phyloP scores from a whole-genome alignment of 2,329 filamentous ascomycete species.

The Clonostachys solani region DNA sequence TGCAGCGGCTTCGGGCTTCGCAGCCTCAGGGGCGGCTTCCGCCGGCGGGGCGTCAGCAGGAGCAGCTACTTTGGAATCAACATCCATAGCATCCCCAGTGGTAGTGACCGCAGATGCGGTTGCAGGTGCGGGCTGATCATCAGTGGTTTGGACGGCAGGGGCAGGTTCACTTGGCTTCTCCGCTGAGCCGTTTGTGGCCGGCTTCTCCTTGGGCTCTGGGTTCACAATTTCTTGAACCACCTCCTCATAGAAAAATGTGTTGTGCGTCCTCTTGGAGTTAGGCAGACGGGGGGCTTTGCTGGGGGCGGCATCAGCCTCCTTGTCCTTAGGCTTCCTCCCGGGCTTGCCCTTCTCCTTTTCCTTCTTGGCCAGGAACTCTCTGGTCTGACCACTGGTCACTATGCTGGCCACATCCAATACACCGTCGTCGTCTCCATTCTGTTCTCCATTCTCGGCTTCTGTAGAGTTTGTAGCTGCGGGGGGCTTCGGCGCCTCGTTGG shows the following conservation, averaged over 20 bases:
- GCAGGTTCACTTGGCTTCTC: neutral
- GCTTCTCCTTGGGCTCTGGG: conserved; percentile 21
- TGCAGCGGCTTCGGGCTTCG: conserved; percentile 9
- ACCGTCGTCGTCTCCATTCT: conserved; percentile 56
- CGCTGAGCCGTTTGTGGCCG: conserved; percentile 1
- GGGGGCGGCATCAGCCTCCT: conserved; percentile 46
- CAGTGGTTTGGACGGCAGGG: neutral
- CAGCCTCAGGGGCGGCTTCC: conserved; percentile 1
- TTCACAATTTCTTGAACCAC: conserved; percentile 49
- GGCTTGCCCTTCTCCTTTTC: conserved; percentile 75
- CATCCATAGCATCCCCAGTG: conserved; percentile 8
- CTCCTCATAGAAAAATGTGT: conserved; percentile 72
- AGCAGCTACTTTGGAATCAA: neutral
- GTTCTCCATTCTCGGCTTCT: conserved; percentile 32
- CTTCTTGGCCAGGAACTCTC: conserved; percentile 78
- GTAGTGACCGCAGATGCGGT: neutral
- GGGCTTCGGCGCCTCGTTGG: conserved; percentile 29
- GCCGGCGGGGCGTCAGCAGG: conserved; percentile 1
- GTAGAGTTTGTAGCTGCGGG: conserved; percentile 23
- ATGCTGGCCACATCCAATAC: conserved; percentile 83
- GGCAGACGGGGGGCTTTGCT: conserved; percentile 59
- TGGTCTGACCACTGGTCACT: conserved; percentile 75
- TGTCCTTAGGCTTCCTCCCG: conserved; percentile 44
- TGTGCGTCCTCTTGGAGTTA: conserved; percentile 67
- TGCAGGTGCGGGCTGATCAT: neutral